Evolutionary conservation across 495 filamentous ascomycete species (phyloP), one percentile per base, ranked within the genome.

Genomic region (Tuber magnatum): DNA sequence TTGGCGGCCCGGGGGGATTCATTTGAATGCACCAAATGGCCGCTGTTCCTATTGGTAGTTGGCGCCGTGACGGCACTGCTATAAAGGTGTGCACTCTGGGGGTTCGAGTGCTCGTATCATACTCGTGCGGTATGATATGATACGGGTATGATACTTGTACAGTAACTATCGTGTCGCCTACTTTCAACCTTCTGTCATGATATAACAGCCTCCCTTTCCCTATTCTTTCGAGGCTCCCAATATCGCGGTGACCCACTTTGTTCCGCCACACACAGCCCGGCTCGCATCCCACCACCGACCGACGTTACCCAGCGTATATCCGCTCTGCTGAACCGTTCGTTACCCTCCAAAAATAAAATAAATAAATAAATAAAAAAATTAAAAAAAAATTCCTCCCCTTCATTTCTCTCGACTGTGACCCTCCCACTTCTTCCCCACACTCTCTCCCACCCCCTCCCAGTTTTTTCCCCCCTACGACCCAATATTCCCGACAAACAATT

Each of bases 401-500:
- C 70, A 68, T 75, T 79, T 79, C 65, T 43, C 74, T 38, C 72
- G 48, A 78, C 69, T 72, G 74, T 73, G 56, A 71, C 71, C 74
- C 44, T 78, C 71, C 35, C 51, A 51, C 68, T 41, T 73, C 73
- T 44, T 40, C 78, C 51, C 56, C 51, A 70, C 46, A 76, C 75
- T 61, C 76, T 61, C 76, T 65, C 32, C 56, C 76, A 69, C 61
- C 73, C 78, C 74, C 76, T 72, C 73, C 73, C 80, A 35, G 1
- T 28, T 35, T 65, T 16, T 65, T 35, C 32, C 4, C 56, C 32
- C 4, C 56, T 8, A 6, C 28, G 16, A 35, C 56, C 35, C 56
- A 65, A 73, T 73, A 76, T 79, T 72, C 71, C 70, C 71, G 38
- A 78, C 73, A 78, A 82, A 76, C 28, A 42, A 69, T 76, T 56